Evolutionary conservation across 2,329 filamentous ascomycete genomes (phyloP).

Genomic region (Fusarium scirpi): DNA sequence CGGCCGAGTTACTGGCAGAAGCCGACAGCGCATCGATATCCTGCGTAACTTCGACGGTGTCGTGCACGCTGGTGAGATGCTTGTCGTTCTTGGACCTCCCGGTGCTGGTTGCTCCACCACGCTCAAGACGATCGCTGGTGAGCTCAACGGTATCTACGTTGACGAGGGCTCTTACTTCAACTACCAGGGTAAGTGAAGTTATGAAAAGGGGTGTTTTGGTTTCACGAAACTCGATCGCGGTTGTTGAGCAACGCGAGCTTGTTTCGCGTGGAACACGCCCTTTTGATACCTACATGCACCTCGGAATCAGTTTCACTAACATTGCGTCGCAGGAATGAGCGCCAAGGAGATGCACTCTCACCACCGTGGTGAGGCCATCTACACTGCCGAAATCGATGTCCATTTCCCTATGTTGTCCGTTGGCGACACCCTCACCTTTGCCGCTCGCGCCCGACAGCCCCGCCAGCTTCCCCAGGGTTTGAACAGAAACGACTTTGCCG

Average conservation of each 20-base stretch:
- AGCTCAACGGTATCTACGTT: slow-evolving; percentile 82
- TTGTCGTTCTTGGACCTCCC: slow-evolving; percentile 79
- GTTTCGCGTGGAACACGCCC: slow-evolving; percentile 20
- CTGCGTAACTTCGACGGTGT: slow-evolving; percentile 75
- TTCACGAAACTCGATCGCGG: slow-evolving; percentile 12
- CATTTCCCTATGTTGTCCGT: slow-evolving; percentile 84
- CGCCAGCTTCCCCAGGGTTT: slow-evolving; percentile 70
- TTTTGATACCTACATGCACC: slow-evolving; percentile 6
- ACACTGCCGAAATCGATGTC: slow-evolving; percentile 85
- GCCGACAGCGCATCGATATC: slow-evolving; percentile 73
- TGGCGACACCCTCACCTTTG: slow-evolving; percentile 83
- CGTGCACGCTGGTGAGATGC: slow-evolving; percentile 78
- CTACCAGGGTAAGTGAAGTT: slow-evolving; percentile 72
- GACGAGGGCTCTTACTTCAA: slow-evolving; percentile 80
- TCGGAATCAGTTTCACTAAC: slow-evolving; percentile 25
- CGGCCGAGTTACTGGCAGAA: slow-evolving; percentile 63
- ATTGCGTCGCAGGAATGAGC: slow-evolving; percentile 63
- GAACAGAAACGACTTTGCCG: slow-evolving; percentile 64
- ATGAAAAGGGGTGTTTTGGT: background rate
- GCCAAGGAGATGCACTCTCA: slow-evolving; percentile 80
- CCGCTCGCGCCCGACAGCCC: slow-evolving; percentile 76
- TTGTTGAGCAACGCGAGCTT: slow-evolving; percentile 12
- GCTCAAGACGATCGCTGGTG: slow-evolving; percentile 85
- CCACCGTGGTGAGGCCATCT: slow-evolving; percentile 88
- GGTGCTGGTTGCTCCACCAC: slow-evolving; percentile 85